phyloP scores from a whole-genome alignment of 768 basidiomycete species.

The Rhizopogon vesiculosus region DNA sequence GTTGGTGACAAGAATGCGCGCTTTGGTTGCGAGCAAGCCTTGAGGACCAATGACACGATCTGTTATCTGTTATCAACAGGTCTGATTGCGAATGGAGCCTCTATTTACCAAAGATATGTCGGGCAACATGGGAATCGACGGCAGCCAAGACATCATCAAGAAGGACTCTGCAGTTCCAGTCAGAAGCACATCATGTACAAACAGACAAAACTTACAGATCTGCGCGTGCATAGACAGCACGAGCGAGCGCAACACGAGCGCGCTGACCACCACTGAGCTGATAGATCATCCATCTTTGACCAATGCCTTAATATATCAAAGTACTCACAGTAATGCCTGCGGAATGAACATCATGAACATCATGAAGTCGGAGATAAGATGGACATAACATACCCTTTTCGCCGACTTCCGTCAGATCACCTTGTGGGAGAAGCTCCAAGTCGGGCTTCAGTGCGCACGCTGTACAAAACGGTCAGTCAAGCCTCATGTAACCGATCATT shows the following conservation, averaged over 20 bases:
- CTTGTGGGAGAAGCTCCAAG: conserved; percentile 70
- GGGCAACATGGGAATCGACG: conserved; percentile 83
- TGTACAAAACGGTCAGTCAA: conserved; percentile 9
- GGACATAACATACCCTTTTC: conserved; percentile 57
- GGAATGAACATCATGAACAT: neutral
- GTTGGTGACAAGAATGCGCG: conserved; percentile 83
- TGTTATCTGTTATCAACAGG: conserved; percentile 19
- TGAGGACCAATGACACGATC: conserved; percentile 85
- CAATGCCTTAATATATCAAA: neutral
- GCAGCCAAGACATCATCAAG: conserved; percentile 90
- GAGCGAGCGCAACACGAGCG: conserved; percentile 77
- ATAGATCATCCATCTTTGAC: conserved; percentile 10
- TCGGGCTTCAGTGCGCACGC: conserved; percentile 88
- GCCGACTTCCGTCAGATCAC: conserved; percentile 82
- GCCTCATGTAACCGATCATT: neutral
- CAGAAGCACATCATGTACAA: neutral
- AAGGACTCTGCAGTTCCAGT: conserved; percentile 44
- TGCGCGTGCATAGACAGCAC: conserved; percentile 88
- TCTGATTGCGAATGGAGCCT: neutral
- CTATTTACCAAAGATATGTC: conserved; percentile 70
- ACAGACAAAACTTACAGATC: conserved; percentile 55
- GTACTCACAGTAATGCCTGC: conserved; percentile 53
- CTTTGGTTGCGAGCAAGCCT: conserved; percentile 79
- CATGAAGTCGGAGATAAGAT: neutral
- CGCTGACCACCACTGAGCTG: conserved; percentile 82